These are phyloP conservation scores for Diaporthe citri DNA, from an alignment of 2,329 filamentous ascomycete genomes.

Conservation along the genomic window DNA sequence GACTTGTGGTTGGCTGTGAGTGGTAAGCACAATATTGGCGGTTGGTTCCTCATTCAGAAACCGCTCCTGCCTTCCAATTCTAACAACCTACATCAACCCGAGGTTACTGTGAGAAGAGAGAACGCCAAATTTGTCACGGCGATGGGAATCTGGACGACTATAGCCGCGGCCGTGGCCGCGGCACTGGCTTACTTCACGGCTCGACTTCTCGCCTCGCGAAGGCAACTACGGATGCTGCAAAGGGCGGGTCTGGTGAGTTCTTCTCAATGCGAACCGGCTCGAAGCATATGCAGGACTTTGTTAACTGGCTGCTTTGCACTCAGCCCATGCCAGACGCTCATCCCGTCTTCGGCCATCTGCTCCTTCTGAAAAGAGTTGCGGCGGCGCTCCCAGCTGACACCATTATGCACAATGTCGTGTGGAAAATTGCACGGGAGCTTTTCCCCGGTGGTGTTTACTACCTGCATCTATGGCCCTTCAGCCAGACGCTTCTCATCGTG, in stretches of 20 bases:
- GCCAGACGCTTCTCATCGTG: background rate
- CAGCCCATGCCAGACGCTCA: background rate
- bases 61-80: background rate
- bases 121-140: background rate
- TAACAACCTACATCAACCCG: background rate
- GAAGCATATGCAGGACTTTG: background rate
- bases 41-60: background rate
- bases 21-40: background rate
- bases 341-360: background rate
- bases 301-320: background rate
- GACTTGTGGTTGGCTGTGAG: background rate
- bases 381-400: background rate
- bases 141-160: background rate
- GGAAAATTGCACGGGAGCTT: background rate
- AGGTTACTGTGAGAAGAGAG: background rate
- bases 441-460: background rate
- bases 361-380: background rate
- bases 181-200: background rate
- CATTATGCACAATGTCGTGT: background rate
- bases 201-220: background rate
- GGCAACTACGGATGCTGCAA: background rate
- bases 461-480: background rate
- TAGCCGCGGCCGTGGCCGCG: background rate
- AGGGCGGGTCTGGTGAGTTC: background rate
- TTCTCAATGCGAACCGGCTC: background rate